These are phyloP conservation scores for Euryodendron excelsum DNA, from an alignment of 148 eudicot species.

Conservation along the genomic window DNA sequence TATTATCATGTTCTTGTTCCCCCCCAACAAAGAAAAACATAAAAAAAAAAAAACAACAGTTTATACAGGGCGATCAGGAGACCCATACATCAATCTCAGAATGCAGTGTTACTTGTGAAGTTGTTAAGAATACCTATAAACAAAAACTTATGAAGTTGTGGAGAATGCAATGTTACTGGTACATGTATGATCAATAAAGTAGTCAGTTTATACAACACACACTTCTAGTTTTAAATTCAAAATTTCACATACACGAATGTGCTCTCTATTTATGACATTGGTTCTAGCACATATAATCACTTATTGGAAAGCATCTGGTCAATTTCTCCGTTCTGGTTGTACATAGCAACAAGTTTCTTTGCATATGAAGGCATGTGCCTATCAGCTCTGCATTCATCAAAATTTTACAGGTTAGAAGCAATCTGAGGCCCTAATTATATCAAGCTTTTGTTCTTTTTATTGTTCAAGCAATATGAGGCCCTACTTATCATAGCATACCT, in stretches of 20 bases:
- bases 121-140: too few species aligned
- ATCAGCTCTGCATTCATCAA: conserved; percentile 65
- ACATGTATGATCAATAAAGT: not conserved
- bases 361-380: conserved; percentile 89
- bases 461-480: not conserved
- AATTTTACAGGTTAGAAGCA: not conserved
- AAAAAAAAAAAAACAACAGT: too few species aligned
- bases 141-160: not conserved
- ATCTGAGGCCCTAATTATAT: not conserved
- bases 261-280: not conserved
- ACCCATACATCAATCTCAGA: not conserved
- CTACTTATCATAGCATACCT: conserved; percentile 39
- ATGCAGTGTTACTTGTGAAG: too few species aligned
- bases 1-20: too few species aligned
- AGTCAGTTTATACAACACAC: not conserved
- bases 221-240: not conserved
- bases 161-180: not conserved
- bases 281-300: conserved; percentile 14
- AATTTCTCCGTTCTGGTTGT: conserved; percentile 87
- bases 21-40: too few species aligned
- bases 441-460: not conserved
- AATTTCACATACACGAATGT: not conserved
- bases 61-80: too few species aligned
- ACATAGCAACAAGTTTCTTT: conserved; percentile 72
- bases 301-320: conserved; percentile 71